Percentiles rank a stretch among this genome's conserved stretches.
Conservation (phyloP, 2,329 filamentous ascomycete genomes). For the Alternaria conjuncta region DNA sequence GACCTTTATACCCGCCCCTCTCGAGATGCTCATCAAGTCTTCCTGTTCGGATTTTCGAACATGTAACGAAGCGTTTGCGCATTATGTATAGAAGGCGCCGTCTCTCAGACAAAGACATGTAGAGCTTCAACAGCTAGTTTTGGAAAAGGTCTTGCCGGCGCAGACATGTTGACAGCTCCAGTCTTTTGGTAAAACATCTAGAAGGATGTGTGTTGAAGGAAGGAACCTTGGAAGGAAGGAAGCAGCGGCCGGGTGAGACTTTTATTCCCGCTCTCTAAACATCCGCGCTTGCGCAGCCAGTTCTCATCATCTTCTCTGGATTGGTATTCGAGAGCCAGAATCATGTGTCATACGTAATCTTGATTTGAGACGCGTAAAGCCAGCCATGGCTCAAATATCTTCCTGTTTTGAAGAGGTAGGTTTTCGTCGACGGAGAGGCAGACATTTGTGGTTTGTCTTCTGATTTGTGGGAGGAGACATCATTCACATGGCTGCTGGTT, state of each 20-base stretch:
- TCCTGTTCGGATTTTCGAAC: no score
- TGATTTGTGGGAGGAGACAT: no score
- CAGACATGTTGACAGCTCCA: no score
- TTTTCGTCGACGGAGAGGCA: not conserved
- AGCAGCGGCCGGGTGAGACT: accelerated
- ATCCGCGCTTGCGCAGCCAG: accelerated
- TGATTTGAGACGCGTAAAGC: not conserved
- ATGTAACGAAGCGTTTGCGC: no score
- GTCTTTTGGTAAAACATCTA: not conserved
- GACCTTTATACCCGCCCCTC: no score
- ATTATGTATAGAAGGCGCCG: not conserved
- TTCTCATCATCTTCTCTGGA: not conserved
- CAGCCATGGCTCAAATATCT: not conserved
- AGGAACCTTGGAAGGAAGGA: no score
- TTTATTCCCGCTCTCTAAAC: not conserved
- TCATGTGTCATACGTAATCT: not conserved
- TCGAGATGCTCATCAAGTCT: no score
- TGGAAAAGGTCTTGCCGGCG: not conserved
- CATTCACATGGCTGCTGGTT: no score
- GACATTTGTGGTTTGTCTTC: no score
- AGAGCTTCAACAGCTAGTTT: not conserved
- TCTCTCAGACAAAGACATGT: not conserved
- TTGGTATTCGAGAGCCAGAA: not conserved
- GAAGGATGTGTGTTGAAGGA: not conserved
- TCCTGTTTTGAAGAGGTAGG: not conserved